phyloP scores from a whole-genome alignment of 345 rosid genomes.

The Raphanus sativus region DNA sequence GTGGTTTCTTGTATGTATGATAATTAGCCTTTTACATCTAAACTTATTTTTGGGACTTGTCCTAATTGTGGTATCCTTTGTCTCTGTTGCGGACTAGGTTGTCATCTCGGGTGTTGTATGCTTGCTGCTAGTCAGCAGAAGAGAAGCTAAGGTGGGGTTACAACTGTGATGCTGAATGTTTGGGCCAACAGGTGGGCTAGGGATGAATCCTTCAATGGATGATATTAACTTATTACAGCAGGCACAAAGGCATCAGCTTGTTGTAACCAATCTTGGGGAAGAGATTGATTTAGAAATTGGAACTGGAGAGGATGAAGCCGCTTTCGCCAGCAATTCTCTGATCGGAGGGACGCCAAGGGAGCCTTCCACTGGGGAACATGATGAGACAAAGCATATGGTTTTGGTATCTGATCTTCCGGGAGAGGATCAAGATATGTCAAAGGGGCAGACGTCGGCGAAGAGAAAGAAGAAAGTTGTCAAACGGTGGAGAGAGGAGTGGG shows the following conservation, averaged over 20 bases:
- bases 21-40: background rate
- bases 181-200: conserved; percentile 69
- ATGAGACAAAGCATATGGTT: conserved; percentile 75
- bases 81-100: conserved; percentile 22
- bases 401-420: conserved; percentile 64
- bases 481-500: conserved; percentile 99
- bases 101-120: background rate
- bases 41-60: background rate
- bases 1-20: background rate
- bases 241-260: conserved; percentile 92
- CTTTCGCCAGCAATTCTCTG: conserved; percentile 75
- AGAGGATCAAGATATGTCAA: conserved; percentile 73
- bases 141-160: conserved; percentile 40
- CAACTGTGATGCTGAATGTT: conserved; percentile 93
- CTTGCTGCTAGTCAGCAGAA: conserved; percentile 27
- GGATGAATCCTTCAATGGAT: conserved; percentile 94
- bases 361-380: conserved; percentile 76
- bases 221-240: conserved; percentile 96
- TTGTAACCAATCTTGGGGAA: conserved; percentile 90
- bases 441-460: conserved; percentile 55
- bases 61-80: background rate
- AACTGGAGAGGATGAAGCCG: conserved; percentile 83
- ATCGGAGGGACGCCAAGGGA: conserved; percentile 65
- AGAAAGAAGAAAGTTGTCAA: conserved; percentile 98
- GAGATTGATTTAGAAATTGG: conserved; percentile 98